Conservation (phyloP, 2,329 filamentous ascomycete species). For the Dendrostoma leiphaemia region DNA sequence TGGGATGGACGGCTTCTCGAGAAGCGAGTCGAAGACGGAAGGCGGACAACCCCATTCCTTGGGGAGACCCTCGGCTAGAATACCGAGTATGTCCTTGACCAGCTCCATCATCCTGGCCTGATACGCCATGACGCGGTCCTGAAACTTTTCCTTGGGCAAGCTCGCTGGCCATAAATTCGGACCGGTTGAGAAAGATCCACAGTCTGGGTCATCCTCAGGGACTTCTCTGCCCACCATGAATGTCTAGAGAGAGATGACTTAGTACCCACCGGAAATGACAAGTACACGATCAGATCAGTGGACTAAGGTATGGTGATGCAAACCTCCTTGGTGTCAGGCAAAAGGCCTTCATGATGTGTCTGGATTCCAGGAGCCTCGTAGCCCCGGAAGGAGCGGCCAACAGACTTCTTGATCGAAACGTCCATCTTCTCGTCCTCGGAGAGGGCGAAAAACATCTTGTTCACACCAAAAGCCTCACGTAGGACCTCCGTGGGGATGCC, state of each 20-base stretch:
- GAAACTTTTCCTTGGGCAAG: slow-evolving; percentile 25
- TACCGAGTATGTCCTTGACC: slow-evolving; percentile 25
- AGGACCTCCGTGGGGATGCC: slow-evolving; percentile 25
- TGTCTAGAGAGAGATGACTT: slow-evolving; percentile 14
- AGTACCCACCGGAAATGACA: not conserved
- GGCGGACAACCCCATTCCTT: slow-evolving; percentile 23
- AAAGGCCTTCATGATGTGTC: slow-evolving; percentile 24
- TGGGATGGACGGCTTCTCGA: slow-evolving; percentile 24
- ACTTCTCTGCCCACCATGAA: slow-evolving; percentile 25
- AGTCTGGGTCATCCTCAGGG: slow-evolving; percentile 24
- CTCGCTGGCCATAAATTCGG: slow-evolving; percentile 30
- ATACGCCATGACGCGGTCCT: slow-evolving; percentile 26
- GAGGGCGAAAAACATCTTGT: slow-evolving; percentile 24
- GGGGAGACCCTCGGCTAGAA: slow-evolving; percentile 24
- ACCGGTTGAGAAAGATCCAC: slow-evolving; percentile 27
- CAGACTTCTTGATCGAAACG: slow-evolving; percentile 25
- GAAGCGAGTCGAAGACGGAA: slow-evolving; percentile 22
- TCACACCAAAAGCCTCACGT: slow-evolving; percentile 21
- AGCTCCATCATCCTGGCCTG: slow-evolving; percentile 27
- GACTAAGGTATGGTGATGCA: too few species aligned
- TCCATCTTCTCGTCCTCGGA: slow-evolving; percentile 26
- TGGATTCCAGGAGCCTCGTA: slow-evolving; percentile 28
- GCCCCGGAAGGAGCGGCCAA: slow-evolving; percentile 27
- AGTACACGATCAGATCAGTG: too few species aligned
- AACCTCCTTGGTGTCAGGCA: slow-evolving; percentile 27